phyloP scores from a whole-genome alignment of 257 asterid genomes.

The Penstemon eatonii region DNA sequence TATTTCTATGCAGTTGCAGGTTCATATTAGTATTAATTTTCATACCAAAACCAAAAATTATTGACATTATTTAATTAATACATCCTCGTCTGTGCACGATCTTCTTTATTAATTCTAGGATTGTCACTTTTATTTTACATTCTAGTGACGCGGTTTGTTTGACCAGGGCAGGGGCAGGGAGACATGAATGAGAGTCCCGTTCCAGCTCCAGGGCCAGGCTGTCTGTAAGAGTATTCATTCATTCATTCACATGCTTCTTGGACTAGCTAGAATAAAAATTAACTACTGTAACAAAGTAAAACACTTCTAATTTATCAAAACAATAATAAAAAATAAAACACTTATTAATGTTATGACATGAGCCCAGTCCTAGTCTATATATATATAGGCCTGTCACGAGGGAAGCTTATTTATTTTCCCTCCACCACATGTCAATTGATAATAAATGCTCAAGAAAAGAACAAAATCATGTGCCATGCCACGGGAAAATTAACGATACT shows the following conservation, averaged over 20 bases:
- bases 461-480: no score
- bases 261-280: background rate
- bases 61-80: background rate
- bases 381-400: conserved; percentile 14
- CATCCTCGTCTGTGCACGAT: background rate
- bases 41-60: background rate
- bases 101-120: background rate
- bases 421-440: conserved; percentile 30
- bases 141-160: conserved; percentile 25
- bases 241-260: conserved; percentile 12
- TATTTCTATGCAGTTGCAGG: no score
- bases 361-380: background rate
- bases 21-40: no score
- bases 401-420: conserved; percentile 24
- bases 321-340: background rate
- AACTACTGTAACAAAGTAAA: no score
- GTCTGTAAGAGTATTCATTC: background rate
- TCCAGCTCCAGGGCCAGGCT: no score
- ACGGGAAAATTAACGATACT: no score
- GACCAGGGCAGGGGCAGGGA: no score
- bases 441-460: conserved; percentile 19
- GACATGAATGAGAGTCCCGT: no score
- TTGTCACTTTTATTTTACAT: background rate
- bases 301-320: conserved; percentile 1
- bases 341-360: background rate